Evolutionary conservation across 495 filamentous ascomycete genomes (phyloP).

Genomic region (Penicilliopsis zonata): DNA sequence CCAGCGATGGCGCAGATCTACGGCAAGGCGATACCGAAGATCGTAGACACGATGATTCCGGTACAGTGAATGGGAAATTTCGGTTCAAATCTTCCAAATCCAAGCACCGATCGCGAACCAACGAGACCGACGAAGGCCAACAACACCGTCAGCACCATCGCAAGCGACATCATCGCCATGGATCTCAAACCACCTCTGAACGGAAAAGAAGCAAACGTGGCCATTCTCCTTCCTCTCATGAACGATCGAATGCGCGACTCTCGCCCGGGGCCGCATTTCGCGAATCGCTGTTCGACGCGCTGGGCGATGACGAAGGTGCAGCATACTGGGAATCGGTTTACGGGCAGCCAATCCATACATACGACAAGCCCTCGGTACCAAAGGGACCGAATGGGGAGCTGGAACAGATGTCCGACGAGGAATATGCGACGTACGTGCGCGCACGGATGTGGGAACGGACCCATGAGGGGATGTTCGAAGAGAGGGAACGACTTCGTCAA

Average conservation of each 20-base stretch:
- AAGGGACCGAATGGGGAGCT: conserved; percentile 44
- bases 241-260: conserved; percentile 8
- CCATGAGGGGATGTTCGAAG: conserved; percentile 48
- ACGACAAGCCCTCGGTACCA: conserved; percentile 27
- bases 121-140: conserved; percentile 3
- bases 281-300: conserved; percentile 96
- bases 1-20: too few species aligned
- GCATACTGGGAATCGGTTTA: conserved; percentile 91
- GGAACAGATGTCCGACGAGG: conserved; percentile 81
- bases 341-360: conserved; percentile 77
- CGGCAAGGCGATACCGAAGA: too few species aligned
- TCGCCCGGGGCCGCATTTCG: conserved; percentile 68
- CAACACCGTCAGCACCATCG: conserved; percentile 11
- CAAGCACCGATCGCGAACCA: conserved; percentile 19
- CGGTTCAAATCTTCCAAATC: conserved; percentile 39
- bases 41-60: conserved; percentile 10
- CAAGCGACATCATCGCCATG: conserved; percentile 21
- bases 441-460: conserved; percentile 89
- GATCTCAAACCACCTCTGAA: too few species aligned
- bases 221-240: conserved; percentile 3
- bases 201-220: too few species aligned
- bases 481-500: conserved; percentile 49
- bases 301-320: conserved; percentile 95
- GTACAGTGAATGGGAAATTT: conserved; percentile 33
- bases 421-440: conserved; percentile 77